Evolutionary conservation across 129 eudicot species (phyloP).

Genomic region (Scalesia atractyloides): DNA sequence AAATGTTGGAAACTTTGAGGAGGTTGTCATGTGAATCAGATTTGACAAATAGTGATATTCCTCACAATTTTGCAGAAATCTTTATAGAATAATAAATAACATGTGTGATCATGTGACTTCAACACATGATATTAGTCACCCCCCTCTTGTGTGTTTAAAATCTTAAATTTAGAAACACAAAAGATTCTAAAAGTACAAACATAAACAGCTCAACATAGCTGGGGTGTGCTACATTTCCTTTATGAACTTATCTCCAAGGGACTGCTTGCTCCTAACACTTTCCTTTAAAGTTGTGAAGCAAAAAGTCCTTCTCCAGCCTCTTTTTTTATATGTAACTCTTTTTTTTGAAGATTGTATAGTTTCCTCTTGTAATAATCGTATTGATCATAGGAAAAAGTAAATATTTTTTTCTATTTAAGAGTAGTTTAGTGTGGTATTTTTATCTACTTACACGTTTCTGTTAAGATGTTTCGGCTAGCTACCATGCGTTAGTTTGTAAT

Average conservation of each 20-base stretch:
- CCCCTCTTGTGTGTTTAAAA: slow-evolving; percentile 28
- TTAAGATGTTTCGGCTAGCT: too few species aligned
- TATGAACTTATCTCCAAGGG: neutral
- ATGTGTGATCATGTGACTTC: slow-evolving; percentile 78
- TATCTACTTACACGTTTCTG: too few species aligned
- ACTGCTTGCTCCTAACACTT: neutral
- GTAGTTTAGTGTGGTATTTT: too few species aligned
- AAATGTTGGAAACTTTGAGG: slow-evolving; percentile 35
- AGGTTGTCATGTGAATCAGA: slow-evolving; percentile 57
- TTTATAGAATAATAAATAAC: slow-evolving; percentile 36
- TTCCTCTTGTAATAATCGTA: too few species aligned
- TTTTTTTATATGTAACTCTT: too few species aligned
- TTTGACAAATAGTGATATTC: slow-evolving; percentile 33
- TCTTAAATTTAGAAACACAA: neutral
- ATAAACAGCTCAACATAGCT: slow-evolving; percentile 12
- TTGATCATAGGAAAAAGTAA: too few species aligned
- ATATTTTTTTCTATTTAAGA: too few species aligned
- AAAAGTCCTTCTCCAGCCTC: too few species aligned
- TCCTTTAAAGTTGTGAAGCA: neutral
- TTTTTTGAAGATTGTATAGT: too few species aligned
- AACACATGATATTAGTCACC: slow-evolving; percentile 56
- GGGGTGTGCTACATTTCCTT: slow-evolving; percentile 1
- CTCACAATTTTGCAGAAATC: slow-evolving; percentile 28
- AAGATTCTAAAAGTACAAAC: slow-evolving; percentile 11
- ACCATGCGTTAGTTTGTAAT: too few species aligned